phyloP scores from a whole-genome alignment of 805 yeast species.

The Barnettozyma vustinii region DNA sequence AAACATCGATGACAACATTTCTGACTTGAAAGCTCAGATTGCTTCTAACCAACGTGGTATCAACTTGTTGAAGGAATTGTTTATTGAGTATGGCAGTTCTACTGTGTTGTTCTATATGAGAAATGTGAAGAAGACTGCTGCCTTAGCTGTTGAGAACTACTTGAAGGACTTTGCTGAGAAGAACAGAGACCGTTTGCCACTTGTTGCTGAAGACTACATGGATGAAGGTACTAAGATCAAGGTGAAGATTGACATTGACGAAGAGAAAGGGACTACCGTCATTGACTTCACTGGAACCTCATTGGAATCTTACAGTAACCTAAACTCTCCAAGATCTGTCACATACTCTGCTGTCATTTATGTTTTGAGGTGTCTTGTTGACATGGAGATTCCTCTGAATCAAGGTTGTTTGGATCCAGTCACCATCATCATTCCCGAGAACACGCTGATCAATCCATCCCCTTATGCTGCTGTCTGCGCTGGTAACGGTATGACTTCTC shows the following conservation, averaged over 20 bases:
- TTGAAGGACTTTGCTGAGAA: conserved; percentile 36
- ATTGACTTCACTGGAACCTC: conserved; percentile 53
- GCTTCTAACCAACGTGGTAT: conserved; percentile 52
- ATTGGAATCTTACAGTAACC: conserved; percentile 44
- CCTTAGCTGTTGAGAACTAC: conserved; percentile 36
- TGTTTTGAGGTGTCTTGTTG: conserved; percentile 45
- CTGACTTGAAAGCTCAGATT: conserved; percentile 43
- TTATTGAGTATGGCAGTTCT: conserved; percentile 38
- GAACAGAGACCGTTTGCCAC: conserved; percentile 30
- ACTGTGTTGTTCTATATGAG: conserved; percentile 43
- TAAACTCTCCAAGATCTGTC: conserved; percentile 52
- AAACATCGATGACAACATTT: conserved; percentile 46
- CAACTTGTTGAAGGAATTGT: conserved; percentile 35
- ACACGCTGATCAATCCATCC: conserved; percentile 31
- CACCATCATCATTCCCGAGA: conserved; percentile 32
- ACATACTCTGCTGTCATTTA: conserved; percentile 49
- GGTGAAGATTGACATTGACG: conserved; percentile 36
- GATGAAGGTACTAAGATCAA: conserved; percentile 52
- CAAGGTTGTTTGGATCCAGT: conserved; percentile 49
- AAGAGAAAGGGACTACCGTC: conserved; percentile 34
- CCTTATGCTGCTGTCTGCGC: conserved; percentile 41
- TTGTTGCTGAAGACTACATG: conserved; percentile 42
- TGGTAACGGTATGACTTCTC: conserved; percentile 56
- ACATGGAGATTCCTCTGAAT: conserved; percentile 50
- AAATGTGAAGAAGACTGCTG: conserved; percentile 41